Percentiles rank a stretch among this genome's conserved stretches.
phyloP scores from a whole-genome alignment of 2,329 filamentous ascomycete species.

The Aspergillus pseudotamarii region DNA sequence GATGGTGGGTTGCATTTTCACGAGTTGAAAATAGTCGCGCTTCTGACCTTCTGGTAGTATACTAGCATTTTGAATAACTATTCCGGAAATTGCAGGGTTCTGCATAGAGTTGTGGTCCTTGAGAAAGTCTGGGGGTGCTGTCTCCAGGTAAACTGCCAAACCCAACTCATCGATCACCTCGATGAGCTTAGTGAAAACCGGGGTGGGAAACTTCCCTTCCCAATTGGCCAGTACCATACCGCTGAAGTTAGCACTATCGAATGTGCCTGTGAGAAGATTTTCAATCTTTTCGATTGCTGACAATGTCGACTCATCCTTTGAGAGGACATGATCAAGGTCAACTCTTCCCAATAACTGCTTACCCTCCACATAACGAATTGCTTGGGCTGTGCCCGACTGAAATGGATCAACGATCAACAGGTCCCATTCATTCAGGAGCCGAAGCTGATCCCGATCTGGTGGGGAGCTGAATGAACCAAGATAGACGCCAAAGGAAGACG shows the following conservation, averaged over 20 bases:
- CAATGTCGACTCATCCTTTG: slow-evolving; percentile 26
- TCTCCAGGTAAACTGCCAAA: slow-evolving; percentile 48
- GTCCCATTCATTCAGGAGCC: slow-evolving; percentile 48
- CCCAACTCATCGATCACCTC: slow-evolving; percentile 39
- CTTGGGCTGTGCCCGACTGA: slow-evolving; percentile 38
- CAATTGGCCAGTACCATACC: slow-evolving; percentile 49
- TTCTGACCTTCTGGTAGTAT: slow-evolving; percentile 46
- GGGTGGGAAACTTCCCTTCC: slow-evolving; percentile 36
- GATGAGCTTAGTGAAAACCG: slow-evolving; percentile 34
- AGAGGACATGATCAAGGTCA: slow-evolving; percentile 27
- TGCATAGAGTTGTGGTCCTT: slow-evolving; percentile 38
- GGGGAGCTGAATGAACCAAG: slow-evolving; percentile 42
- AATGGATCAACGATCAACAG: slow-evolving; percentile 49
- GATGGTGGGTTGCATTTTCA: slow-evolving; percentile 43
- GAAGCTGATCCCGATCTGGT: slow-evolving; percentile 33
- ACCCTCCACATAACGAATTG: slow-evolving; percentile 27
- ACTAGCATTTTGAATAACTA: slow-evolving; percentile 46
- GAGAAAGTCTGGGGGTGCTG: slow-evolving; percentile 44
- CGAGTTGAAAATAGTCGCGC: slow-evolving; percentile 50
- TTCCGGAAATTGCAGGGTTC: slow-evolving; percentile 37
- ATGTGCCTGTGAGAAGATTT: slow-evolving; percentile 26
- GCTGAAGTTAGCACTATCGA: slow-evolving; percentile 36
- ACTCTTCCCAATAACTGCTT: slow-evolving; percentile 38
- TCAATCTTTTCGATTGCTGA: slow-evolving; percentile 33
- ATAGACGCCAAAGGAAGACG: slow-evolving; percentile 47